These are phyloP conservation scores for Ceratobasidium sp. DNA, from an alignment of 1,284 basidiomycete genomes.

Conservation along the genomic window DNA sequence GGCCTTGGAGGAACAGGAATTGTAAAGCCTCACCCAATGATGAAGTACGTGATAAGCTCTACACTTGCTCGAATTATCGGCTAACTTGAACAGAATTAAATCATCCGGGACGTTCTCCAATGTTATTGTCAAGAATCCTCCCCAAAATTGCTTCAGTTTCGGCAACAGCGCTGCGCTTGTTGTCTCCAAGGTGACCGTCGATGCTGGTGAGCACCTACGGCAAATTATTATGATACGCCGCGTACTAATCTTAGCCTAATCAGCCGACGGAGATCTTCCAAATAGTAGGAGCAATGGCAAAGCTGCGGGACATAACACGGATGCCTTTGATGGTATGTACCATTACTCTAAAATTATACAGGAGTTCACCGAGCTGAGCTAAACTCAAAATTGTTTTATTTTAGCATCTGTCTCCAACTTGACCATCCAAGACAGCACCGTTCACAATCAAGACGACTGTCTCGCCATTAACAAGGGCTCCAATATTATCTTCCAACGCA, in stretches of 20 bases:
- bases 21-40: slow-evolving; percentile 60
- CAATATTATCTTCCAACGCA: slow-evolving; percentile 48
- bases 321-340: slow-evolving; percentile 39
- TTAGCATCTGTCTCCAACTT: slow-evolving; percentile 38
- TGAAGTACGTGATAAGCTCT: slow-evolving; percentile 47
- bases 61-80: too few relatives aligned
- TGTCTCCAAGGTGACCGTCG: slow-evolving; percentile 55
- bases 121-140: slow-evolving; percentile 61
- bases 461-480: slow-evolving; percentile 48
- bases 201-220: slow-evolving; percentile 53
- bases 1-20: slow-evolving; percentile 57
- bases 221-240: background rate
- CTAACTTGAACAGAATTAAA: slow-evolving; percentile 54
- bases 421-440: slow-evolving; percentile 45
- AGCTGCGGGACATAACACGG: slow-evolving; percentile 58
- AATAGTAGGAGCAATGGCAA: slow-evolving; percentile 60
- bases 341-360: slow-evolving; percentile 22
- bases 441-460: slow-evolving; percentile 49
- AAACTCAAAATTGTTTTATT: slow-evolving; percentile 14
- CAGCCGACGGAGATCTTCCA: slow-evolving; percentile 56
- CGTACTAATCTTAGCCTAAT: background rate
- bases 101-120: slow-evolving; percentile 63
- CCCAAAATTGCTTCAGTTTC: slow-evolving; percentile 55
- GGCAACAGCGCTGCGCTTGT: slow-evolving; percentile 53
- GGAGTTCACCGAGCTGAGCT: too few relatives aligned